Percentiles rank a stretch among this genome's conserved stretches.
Evolutionary conservation across 208 protist species (phyloP).

Genomic region (Angomonas deanei): DNA sequence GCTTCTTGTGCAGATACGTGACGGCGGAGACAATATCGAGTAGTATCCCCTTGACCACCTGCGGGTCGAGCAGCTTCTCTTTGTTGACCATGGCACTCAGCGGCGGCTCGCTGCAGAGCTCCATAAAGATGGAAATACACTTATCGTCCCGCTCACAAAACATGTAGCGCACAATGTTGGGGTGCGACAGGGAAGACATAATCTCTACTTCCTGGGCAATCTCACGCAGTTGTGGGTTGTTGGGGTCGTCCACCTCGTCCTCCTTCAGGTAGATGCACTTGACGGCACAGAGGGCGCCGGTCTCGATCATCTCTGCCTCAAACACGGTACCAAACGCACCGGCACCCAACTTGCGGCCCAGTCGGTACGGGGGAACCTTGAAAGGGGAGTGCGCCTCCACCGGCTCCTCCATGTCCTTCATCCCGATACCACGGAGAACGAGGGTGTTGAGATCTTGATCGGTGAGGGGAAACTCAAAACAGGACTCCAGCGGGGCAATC

Average conservation of each 20-base stretch:
- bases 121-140: constrained; percentile 89
- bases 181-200: constrained; percentile 72
- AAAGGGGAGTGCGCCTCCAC: constrained; percentile 16
- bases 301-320: constrained; percentile 70
- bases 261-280: constrained; percentile 82
- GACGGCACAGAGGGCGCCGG: constrained; percentile 62
- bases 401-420: constrained; percentile 26
- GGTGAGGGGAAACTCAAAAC: constrained; percentile 44
- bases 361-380: constrained; percentile 59
- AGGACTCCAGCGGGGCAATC: constrained; percentile 21
- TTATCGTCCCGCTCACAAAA: constrained; percentile 74
- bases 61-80: constrained; percentile 28
- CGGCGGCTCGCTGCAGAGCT: constrained; percentile 77
- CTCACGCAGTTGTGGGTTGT: constrained; percentile 50
- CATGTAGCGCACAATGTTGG: constrained; percentile 82
- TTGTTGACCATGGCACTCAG: constrained; percentile 50
- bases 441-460: constrained; percentile 27
- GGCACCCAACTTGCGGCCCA: constrained; percentile 68
- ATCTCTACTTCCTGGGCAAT: constrained; percentile 81
- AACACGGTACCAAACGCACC: constrained; percentile 82
- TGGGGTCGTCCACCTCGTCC: constrained; percentile 21
- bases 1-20: constrained; percentile 66
- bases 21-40: constrained; percentile 65
- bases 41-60: constrained; percentile 49
- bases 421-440: constrained; percentile 39